Conservation (phyloP, 257 asterid species). For the Leonotis leonurus region DNA sequence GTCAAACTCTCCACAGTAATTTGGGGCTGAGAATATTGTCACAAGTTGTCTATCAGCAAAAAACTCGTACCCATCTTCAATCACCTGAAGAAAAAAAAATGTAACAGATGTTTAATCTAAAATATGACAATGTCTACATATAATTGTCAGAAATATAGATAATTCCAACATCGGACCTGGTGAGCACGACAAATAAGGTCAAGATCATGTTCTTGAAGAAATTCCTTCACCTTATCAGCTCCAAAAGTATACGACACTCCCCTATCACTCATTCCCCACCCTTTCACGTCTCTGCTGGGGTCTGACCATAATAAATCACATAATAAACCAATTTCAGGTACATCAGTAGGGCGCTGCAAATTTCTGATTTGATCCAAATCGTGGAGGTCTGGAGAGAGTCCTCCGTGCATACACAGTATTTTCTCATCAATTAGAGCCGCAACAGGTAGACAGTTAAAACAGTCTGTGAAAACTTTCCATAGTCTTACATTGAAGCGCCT, state of each 20-base stretch:
- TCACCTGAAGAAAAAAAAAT: constrained; percentile 33
- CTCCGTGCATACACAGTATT: constrained; percentile 84
- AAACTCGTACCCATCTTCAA: constrained; percentile 86
- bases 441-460: constrained; percentile 73
- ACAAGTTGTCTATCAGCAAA: constrained; percentile 76
- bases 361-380: constrained; percentile 62
- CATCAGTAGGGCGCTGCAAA: constrained; percentile 62
- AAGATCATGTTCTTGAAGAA: constrained; percentile 64
- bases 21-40: constrained; percentile 75
- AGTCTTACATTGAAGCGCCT: constrained; percentile 56
- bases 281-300: constrained; percentile 65
- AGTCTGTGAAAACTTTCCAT: constrained; percentile 71
- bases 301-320: constrained; percentile 81
- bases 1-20: constrained; percentile 77
- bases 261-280: constrained; percentile 73
- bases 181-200: constrained; percentile 83
- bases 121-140: not conserved
- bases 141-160: not conserved
- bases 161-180: constrained; percentile 40
- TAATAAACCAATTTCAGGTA: constrained; percentile 66
- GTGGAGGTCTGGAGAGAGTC: constrained; percentile 66
- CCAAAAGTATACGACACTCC: constrained; percentile 80
- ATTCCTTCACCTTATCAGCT: constrained; percentile 54
- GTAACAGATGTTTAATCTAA: not conserved
- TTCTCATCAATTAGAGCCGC: constrained; percentile 72